Base-by-base conservation (phyloP, 169 alveolate species). In the Theileria equi region DNA sequence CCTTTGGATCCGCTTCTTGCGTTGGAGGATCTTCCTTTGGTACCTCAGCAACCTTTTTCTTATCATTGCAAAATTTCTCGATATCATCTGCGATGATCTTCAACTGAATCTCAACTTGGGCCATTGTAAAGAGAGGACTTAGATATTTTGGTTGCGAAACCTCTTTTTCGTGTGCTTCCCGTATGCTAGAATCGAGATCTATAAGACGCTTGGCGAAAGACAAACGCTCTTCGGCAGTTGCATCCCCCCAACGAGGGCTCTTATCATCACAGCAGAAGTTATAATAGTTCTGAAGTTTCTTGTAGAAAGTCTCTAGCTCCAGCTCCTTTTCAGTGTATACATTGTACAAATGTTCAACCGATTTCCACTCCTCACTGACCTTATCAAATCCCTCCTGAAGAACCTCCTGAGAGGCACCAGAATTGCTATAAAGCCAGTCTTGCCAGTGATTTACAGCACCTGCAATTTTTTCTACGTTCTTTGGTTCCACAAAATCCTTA, bases 381-480 rank as follows among this genome's bases (percentile, higher is more conserved):
- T 61, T 53, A 28, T 76, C 67, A 29, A 73, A 53, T 36, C 69
- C 52, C 25, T 48, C 80, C 45, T 80, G 49, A 13, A 80, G 61
- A 13, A 47, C 82, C 36, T 73, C 84, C 60, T 76, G 69, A 7
- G 78, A 59, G 31, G 79, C 89, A n/a, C 62, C 88, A 28, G 65
- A 62, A 68, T 85, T 80, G 49, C 77, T 88, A 60, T 85, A 85
- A n/a, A 85, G 40, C 89, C 89, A 85, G 62, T 80, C 45, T 65
- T 73, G 80, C 77, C 58, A 49, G 53, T 85, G 80, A 50, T 76
- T 73, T 36, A 85, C 49, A 40, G 72, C 53, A 13, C 63, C 45
- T 52, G 40, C 43, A 41, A 85, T 52, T 32, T 74, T 41, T 49
- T 53, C 79, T 35, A 68, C 80, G 43, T 54, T 52, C 41, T 85